Conservation (phyloP, 495 filamentous ascomycete genomes). For the Aspergillus cavernicola region DNA sequence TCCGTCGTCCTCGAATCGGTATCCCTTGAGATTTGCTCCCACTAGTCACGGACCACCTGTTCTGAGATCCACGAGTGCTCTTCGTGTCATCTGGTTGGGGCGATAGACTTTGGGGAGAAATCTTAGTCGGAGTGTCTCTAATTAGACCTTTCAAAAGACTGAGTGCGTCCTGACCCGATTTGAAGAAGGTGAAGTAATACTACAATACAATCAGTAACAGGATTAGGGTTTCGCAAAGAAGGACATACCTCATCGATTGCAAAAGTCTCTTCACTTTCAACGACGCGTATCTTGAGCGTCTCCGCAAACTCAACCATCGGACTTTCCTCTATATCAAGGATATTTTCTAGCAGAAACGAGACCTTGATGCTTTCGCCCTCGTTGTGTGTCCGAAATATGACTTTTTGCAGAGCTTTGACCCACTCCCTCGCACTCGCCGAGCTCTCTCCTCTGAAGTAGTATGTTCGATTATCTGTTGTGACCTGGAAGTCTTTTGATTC, state of each 20-base stretch:
- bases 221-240: not conserved
- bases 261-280: slow-evolving; percentile 89
- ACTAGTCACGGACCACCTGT: slow-evolving; percentile 29
- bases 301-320: slow-evolving; percentile 90
- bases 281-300: slow-evolving; percentile 87
- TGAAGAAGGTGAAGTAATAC: slow-evolving; percentile 98
- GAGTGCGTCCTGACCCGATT: slow-evolving; percentile 79
- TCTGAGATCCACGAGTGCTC: slow-evolving; percentile 23
- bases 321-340: slow-evolving; percentile 90
- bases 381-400: slow-evolving; percentile 94
- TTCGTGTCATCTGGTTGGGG: slow-evolving; percentile 17
- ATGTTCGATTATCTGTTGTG: slow-evolving; percentile 76
- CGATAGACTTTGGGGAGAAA: slow-evolving; percentile 29
- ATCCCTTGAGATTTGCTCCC: slow-evolving; percentile 23
- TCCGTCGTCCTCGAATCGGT: slow-evolving; percentile 40
- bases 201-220: slow-evolving; percentile 35
- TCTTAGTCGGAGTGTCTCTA: slow-evolving; percentile 58
- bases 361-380: slow-evolving; percentile 98
- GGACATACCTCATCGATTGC: slow-evolving; percentile 84
- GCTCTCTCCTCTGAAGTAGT: slow-evolving; percentile 89
- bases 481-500: slow-evolving; percentile 74
- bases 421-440: slow-evolving; percentile 88
- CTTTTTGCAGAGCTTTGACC: slow-evolving; percentile 90
- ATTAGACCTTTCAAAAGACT: slow-evolving; percentile 72
- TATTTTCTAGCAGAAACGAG: slow-evolving; percentile 78